These are phyloP conservation scores for Blastocrithidia nonstop DNA, from an alignment of 208 protist species.

Conservation along the genomic window DNA sequence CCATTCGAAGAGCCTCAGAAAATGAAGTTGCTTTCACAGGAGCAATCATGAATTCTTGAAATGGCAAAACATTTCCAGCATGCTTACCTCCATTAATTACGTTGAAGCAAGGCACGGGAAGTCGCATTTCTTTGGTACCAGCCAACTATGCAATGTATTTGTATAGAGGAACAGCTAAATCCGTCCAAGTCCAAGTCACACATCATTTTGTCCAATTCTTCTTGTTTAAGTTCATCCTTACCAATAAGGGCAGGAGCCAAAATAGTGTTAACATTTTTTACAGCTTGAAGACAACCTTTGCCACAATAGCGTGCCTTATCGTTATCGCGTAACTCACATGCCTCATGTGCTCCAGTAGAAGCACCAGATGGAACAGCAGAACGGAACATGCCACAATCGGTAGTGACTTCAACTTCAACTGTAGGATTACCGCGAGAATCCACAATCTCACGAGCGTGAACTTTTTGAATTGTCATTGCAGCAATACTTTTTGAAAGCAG, in stretches of 20 bases:
- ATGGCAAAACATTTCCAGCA: constrained; percentile 92
- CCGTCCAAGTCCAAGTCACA: constrained; percentile 92
- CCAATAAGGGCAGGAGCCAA: constrained; percentile 89
- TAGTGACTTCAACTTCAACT: constrained; percentile 94
- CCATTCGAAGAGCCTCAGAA: constrained; percentile 92
- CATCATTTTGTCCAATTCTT: constrained; percentile 90
- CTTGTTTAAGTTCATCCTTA: constrained; percentile 84
- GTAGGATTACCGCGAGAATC: constrained; percentile 86
- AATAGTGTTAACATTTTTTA: constrained; percentile 95
- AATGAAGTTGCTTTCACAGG: constrained; percentile 91
- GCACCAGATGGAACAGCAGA: constrained; percentile 96
- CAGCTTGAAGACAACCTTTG: constrained; percentile 93
- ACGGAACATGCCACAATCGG: constrained; percentile 89
- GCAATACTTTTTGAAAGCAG: neutral
- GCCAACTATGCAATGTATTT: constrained; percentile 89
- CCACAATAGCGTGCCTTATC: constrained; percentile 90
- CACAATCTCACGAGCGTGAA: constrained; percentile 77
- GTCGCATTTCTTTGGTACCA: constrained; percentile 63
- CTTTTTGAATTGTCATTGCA: constrained; percentile 70
- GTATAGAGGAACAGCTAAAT: constrained; percentile 95
- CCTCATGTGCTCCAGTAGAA: constrained; percentile 98
- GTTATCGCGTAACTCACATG: constrained; percentile 94
- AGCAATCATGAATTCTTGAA: constrained; percentile 98
- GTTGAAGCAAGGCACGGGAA: constrained; percentile 96
- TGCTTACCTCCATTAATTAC: constrained; percentile 99